These are phyloP conservation scores for Saturnispora dispora DNA, from an alignment of 805 yeast species.

Conservation along the genomic window DNA sequence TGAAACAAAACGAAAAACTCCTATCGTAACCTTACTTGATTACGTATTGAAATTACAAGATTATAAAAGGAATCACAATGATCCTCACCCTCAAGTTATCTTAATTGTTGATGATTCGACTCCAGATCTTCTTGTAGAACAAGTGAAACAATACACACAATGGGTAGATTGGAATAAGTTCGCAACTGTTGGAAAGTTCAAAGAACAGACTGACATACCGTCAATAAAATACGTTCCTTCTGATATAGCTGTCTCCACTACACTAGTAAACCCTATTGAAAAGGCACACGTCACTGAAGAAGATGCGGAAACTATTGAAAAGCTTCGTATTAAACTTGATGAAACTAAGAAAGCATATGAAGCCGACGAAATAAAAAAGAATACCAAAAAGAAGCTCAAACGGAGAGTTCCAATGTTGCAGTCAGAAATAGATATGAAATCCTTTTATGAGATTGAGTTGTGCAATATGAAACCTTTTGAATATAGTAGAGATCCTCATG, in stretches of 20 bases:
- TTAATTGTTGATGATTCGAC: slow-evolving; percentile 20
- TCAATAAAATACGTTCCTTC: slow-evolving; percentile 14
- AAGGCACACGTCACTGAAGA: neutral
- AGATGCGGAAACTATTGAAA: neutral
- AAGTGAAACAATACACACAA: slow-evolving; percentile 42
- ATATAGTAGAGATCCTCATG: slow-evolving; percentile 16
- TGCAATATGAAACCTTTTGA: slow-evolving; percentile 21
- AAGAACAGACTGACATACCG: slow-evolving; percentile 17
- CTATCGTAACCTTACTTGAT: slow-evolving; percentile 25
- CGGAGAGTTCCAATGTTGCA: slow-evolving; percentile 1
- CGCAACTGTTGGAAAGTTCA: slow-evolving; percentile 22
- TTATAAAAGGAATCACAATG: slow-evolving; percentile 23
- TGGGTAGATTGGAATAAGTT: slow-evolving; percentile 34
- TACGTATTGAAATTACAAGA: slow-evolving; percentile 28
- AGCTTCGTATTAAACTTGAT: neutral
- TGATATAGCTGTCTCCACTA: slow-evolving; percentile 19
- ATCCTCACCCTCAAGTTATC: slow-evolving; percentile 25
- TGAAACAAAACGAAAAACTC: slow-evolving; percentile 17
- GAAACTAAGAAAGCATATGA: neutral
- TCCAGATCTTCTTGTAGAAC: slow-evolving; percentile 40
- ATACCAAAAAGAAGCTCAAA: slow-evolving; percentile 14
- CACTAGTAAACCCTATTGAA: slow-evolving; percentile 18
- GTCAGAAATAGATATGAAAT: slow-evolving; percentile 2
- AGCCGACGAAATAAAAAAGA: slow-evolving; percentile 1
- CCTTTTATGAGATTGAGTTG: slow-evolving; percentile 8